A percentile compares a stretch with the other conserved stretches of the same genome.
These are phyloP conservation scores for Lentinus brumalis DNA, from an alignment of 768 basidiomycete genomes.

Conservation along the genomic window DNA sequence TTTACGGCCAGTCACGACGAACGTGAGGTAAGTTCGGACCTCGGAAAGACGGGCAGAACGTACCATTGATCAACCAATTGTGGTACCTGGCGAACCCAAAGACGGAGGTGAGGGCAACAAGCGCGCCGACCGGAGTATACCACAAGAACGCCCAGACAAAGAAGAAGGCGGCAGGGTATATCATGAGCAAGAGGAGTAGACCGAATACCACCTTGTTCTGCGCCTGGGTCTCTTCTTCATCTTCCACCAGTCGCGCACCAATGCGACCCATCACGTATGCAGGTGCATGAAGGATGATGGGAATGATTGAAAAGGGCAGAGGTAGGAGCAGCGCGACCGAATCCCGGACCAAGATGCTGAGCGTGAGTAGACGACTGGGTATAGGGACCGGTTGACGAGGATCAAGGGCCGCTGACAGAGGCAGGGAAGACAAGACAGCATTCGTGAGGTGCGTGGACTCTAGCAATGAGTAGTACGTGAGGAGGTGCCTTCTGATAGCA, in stretches of 20 bases:
- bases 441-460: conserved; percentile 83
- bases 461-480: conserved; percentile 88
- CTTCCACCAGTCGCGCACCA: conserved; percentile 72
- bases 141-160: conserved; percentile 82
- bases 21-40: conserved; percentile 1
- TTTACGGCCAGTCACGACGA: neutral
- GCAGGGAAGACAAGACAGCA: conserved; percentile 79
- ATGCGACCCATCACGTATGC: conserved; percentile 80
- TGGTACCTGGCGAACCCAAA: conserved; percentile 87
- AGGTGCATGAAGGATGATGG: conserved; percentile 81
- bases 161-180: conserved; percentile 86
- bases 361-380: conserved; percentile 81
- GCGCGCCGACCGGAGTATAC: conserved; percentile 72
- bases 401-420: conserved; percentile 82
- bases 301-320: conserved; percentile 88
- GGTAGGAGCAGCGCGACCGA: conserved; percentile 68
- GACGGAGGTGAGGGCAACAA: conserved; percentile 67
- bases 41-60: conserved; percentile 34
- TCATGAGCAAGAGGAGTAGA: conserved; percentile 70
- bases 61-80: conserved; percentile 80
- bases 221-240: conserved; percentile 94
- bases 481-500: conserved; percentile 65
- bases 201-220: conserved; percentile 97
- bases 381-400: conserved; percentile 71
- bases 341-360: conserved; percentile 78